Conservation (phyloP, 2,329 filamentous ascomycete species). For the Alternaria panax region DNA sequence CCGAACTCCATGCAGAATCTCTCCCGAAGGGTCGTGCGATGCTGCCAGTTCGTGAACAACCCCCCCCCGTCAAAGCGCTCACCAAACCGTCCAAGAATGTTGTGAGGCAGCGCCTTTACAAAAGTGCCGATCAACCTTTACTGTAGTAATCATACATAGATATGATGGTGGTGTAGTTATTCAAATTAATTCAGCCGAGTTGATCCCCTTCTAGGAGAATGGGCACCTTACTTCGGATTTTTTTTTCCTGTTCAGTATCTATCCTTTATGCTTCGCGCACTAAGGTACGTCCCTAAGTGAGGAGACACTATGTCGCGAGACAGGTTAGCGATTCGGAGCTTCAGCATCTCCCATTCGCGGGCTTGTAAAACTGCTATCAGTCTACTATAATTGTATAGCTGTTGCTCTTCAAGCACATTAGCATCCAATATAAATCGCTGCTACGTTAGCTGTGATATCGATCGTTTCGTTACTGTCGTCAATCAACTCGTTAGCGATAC, state of each 20-base stretch:
- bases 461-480: not conserved
- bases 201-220: not conserved
- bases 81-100: not conserved
- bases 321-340: conserved; percentile 3
- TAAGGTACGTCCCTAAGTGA: not conserved
- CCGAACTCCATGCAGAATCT: not conserved
- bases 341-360: too few species aligned
- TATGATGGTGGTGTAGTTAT: not conserved
- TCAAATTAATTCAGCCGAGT: not conserved
- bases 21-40: not conserved
- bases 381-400: not conserved
- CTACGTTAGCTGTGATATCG: not conserved
- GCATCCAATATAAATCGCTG: not conserved
- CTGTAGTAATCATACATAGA: not conserved
- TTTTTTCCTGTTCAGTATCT: not conserved
- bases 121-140: not conserved
- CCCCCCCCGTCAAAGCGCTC: not conserved
- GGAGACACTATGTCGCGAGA: not conserved
- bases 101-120: conserved; percentile 3
- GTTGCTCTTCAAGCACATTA: not conserved
- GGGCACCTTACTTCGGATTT: not conserved
- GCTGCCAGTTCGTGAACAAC: not conserved
- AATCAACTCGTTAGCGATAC: not conserved
- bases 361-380: not conserved
- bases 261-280: not conserved